A percentile compares a stretch with the other conserved stretches of the same genome.
Conservation (phyloP, 2,329 filamentous ascomycete species). For the Fusarium nematophilum region DNA sequence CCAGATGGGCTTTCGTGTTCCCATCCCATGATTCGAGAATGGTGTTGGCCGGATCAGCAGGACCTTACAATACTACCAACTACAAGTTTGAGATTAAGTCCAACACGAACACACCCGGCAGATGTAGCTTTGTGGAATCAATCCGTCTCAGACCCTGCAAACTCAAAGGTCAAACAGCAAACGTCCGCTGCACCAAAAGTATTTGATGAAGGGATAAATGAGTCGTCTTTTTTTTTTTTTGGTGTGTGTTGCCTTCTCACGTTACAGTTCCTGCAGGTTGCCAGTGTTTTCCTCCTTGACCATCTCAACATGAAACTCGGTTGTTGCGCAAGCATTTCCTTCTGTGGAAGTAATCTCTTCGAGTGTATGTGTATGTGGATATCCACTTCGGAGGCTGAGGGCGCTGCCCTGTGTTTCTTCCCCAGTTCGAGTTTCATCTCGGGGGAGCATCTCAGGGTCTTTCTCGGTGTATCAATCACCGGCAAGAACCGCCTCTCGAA, state of each 20-base stretch:
- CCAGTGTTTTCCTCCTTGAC: constrained; percentile 10
- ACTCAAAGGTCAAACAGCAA: background rate
- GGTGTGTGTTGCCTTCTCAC: background rate
- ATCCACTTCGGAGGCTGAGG: too few relatives aligned
- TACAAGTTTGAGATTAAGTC: background rate
- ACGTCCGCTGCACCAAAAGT: background rate
- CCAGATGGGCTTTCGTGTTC: background rate
- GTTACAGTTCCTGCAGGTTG: constrained; percentile 13
- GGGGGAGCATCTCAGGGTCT: too few relatives aligned
- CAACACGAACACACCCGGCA: background rate
- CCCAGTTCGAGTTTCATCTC: background rate
- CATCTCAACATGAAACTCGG: constrained; percentile 17
- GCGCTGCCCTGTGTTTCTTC: background rate
- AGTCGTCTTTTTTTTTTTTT: background rate
- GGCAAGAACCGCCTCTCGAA: constrained; percentile 7
- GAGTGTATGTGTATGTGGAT: too few relatives aligned
- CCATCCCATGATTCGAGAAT: background rate
- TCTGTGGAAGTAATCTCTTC: background rate
- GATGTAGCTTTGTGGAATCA: constrained; percentile 5
- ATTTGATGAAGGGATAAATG: background rate
- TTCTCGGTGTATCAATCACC: background rate
- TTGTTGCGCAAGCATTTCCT: constrained; percentile 17
- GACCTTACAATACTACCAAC: too few relatives aligned
- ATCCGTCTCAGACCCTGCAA: constrained; percentile 11
- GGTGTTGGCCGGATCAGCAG: too few relatives aligned